phyloP scores from a whole-genome alignment of 2,329 filamentous ascomycete species.

The Aureobasidium zeae region DNA sequence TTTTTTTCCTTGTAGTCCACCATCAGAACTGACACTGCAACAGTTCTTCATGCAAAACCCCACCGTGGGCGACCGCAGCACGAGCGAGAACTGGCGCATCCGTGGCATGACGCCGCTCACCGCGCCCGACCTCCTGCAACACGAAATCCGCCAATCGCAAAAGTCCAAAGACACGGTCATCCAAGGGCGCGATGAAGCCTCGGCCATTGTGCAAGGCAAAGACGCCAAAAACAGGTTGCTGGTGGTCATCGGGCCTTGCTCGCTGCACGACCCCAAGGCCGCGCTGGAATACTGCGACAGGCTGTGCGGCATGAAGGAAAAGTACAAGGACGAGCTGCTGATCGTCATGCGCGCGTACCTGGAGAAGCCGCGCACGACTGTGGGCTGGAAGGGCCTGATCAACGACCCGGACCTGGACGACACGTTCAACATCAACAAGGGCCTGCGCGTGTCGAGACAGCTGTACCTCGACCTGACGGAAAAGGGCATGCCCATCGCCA shows the following conservation, averaged over 20 bases:
- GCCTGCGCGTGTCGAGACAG: slow-evolving; percentile 73
- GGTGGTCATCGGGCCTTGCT: slow-evolving; percentile 89
- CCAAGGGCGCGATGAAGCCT: slow-evolving; percentile 50
- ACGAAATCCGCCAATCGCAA: slow-evolving; percentile 62
- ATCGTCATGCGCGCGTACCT: slow-evolving; percentile 98
- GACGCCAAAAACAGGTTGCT: slow-evolving; percentile 51
- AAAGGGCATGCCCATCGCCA: slow-evolving; percentile 91
- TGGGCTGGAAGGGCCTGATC: slow-evolving; percentile 98
- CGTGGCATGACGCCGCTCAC: slow-evolving; percentile 88
- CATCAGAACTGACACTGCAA: slow-evolving; percentile 16
- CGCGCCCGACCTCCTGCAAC: slow-evolving; percentile 86
- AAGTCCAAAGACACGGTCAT: slow-evolving; percentile 49
- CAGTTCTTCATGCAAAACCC: slow-evolving; percentile 45
- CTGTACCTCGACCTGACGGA: slow-evolving; percentile 87
- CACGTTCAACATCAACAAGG: slow-evolving; percentile 99
- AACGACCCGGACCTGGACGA: slow-evolving; percentile 98
- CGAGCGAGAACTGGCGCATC: slow-evolving; percentile 45
- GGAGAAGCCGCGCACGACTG: slow-evolving; percentile 94
- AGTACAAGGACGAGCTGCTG: slow-evolving; percentile 79
- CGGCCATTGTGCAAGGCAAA: slow-evolving; percentile 51
- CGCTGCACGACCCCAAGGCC: slow-evolving; percentile 86
- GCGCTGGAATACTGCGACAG: slow-evolving; percentile 89
- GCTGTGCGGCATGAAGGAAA: slow-evolving; percentile 71
- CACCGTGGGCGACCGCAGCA: slow-evolving; percentile 40
- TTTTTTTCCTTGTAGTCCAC: neutral